These are phyloP conservation scores for Pythium insidiosum DNA, from an alignment of 352 stramenopile species.

Conservation along the genomic window DNA sequence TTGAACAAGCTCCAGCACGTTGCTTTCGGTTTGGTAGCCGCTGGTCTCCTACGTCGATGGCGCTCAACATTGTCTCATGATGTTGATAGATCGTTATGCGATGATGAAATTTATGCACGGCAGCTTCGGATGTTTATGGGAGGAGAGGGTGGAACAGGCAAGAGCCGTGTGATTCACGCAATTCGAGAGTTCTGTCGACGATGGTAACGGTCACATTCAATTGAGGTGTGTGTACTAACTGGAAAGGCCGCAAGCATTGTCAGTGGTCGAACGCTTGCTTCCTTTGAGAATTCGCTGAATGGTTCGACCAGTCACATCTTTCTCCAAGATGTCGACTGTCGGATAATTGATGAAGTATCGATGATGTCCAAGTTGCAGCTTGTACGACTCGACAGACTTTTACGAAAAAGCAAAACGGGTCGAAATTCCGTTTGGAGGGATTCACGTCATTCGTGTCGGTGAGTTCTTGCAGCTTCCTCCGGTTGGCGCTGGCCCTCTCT, in stretches of 20 bases:
- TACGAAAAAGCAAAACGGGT: slow-evolving; percentile 6
- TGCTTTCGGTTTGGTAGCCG: background rate
- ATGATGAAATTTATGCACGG: background rate
- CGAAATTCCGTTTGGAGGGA: background rate
- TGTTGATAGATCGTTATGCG: background rate
- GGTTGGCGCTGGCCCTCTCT: background rate
- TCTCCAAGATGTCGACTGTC: slow-evolving; percentile 9
- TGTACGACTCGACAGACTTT: background rate
- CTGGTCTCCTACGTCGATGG: background rate
- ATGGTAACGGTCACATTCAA: background rate
- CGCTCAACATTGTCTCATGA: background rate
- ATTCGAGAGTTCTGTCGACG: background rate
- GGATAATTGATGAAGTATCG: slow-evolving; percentile 14
- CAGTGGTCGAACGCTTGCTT: slow-evolving; percentile 3
- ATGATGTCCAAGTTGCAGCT: slow-evolving; percentile 13
- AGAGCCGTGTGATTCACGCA: slow-evolving; percentile 3
- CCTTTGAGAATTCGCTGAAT: slow-evolving; percentile 3
- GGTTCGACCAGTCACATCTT: background rate
- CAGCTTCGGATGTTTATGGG: background rate
- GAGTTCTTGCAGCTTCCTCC: slow-evolving; percentile 1
- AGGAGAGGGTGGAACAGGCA: background rate
- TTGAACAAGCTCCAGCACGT: background rate
- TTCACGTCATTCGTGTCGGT: background rate
- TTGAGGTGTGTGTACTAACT: slow-evolving; percentile 1
- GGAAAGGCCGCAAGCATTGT: slow-evolving; percentile 12